These are phyloP conservation scores for Aspergillus niger DNA, from an alignment of 2,329 filamentous ascomycete genomes.

Conservation along the genomic window DNA sequence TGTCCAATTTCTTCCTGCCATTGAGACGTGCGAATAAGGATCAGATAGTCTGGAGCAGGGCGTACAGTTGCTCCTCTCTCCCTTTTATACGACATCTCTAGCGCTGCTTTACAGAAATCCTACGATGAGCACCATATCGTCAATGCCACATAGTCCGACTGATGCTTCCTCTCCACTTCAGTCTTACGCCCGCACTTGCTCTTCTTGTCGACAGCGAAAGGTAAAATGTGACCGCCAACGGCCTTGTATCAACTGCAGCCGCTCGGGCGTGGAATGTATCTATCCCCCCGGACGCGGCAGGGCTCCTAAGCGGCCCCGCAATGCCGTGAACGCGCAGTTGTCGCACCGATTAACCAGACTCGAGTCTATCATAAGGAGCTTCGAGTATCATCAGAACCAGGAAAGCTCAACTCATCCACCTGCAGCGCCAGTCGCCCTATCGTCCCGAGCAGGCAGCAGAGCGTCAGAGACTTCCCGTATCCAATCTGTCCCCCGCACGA, in stretches of 20 bases:
- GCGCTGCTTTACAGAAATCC: background rate
- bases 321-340: constrained; percentile 31
- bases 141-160: too few relatives aligned
- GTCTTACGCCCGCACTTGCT: constrained; percentile 26
- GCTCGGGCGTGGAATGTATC: constrained; percentile 37
- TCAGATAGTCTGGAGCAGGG: background rate
- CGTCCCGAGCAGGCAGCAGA: constrained; percentile 10
- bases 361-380: constrained; percentile 58
- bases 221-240: constrained; percentile 46
- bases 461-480: background rate
- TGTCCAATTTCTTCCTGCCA: too few relatives aligned
- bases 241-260: constrained; percentile 50
- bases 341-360: constrained; percentile 57
- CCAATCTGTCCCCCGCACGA: background rate
- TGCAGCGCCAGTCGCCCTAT: constrained; percentile 24
- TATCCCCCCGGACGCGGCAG: constrained; percentile 32
- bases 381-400: constrained; percentile 44
- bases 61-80: background rate
- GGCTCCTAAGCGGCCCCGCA: constrained; percentile 20
- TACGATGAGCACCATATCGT: background rate
- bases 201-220: constrained; percentile 43
- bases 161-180: background rate
- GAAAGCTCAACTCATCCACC: background rate
- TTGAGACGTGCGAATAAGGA: too few relatives aligned
- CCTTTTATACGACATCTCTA: background rate